Conservation (phyloP, 2,329 filamentous ascomycete genomes). For the Calonectria hongkongensis region DNA sequence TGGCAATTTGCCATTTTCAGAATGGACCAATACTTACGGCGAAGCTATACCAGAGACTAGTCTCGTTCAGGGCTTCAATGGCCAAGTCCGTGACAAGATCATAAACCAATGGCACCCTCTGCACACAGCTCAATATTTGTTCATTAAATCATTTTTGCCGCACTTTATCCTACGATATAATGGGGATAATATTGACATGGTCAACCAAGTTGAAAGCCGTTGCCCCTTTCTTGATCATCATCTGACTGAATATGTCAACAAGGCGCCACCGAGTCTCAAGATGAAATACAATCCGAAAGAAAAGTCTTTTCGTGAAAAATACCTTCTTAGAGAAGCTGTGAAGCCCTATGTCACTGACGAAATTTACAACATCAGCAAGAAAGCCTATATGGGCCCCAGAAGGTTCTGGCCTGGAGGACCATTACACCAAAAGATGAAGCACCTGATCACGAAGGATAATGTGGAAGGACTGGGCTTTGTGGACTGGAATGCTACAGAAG, state of each 20-base stretch:
- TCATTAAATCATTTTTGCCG: slow-evolving; percentile 9
- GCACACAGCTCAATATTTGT: slow-evolving; percentile 11
- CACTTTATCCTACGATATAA: slow-evolving; percentile 54
- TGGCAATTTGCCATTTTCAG: slow-evolving; percentile 2
- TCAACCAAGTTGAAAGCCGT: slow-evolving; percentile 59
- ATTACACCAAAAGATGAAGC: slow-evolving; percentile 59
- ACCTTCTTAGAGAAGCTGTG: slow-evolving; percentile 14
- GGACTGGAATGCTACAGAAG: slow-evolving; percentile 55
- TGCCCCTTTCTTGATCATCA: slow-evolving; percentile 59
- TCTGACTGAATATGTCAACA: slow-evolving; percentile 41
- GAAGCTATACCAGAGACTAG: not conserved
- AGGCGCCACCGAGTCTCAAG: slow-evolving; percentile 6
- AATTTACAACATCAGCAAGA: slow-evolving; percentile 19
- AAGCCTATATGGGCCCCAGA: slow-evolving; percentile 11
- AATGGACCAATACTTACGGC: slow-evolving; percentile 5
- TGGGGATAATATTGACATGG: slow-evolving; percentile 62
- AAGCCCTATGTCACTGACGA: slow-evolving; percentile 1
- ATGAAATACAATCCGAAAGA: slow-evolving; percentile 13
- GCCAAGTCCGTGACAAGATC: slow-evolving; percentile 6
- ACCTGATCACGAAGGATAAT: slow-evolving; percentile 60
- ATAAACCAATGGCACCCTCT: slow-evolving; percentile 6
- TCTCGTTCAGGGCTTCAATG: slow-evolving; percentile 9
- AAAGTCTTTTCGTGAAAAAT: not conserved
- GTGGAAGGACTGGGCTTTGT: slow-evolving; percentile 64
- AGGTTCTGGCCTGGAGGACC: slow-evolving; percentile 59